Percentiles rank a stretch among this genome's conserved stretches.
These are phyloP conservation scores for Candida tetrigidarum DNA, from an alignment of 1,139 yeast genomes.

Conservation along the genomic window DNA sequence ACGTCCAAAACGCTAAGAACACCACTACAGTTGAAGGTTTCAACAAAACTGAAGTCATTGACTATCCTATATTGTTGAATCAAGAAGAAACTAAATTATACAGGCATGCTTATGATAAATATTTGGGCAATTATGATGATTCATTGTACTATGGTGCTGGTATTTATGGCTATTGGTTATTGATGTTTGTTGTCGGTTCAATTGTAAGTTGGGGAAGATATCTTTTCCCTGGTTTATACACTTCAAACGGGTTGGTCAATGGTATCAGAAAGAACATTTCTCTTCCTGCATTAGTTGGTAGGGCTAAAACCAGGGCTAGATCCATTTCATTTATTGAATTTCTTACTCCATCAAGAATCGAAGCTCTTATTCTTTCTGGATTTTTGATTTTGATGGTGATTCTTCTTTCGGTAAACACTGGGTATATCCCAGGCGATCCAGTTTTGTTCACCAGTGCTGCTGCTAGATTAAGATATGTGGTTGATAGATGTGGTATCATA, in stretches of 20 bases:
- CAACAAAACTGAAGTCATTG: constrained; percentile 6
- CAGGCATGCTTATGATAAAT: constrained; percentile 9
- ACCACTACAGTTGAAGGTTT: constrained; percentile 6
- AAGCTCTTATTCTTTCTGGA: constrained; percentile 25
- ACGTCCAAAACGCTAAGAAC: constrained; percentile 21
- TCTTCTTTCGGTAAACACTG: constrained; percentile 29
- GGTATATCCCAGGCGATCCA: constrained; percentile 28
- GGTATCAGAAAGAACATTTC: constrained; percentile 30
- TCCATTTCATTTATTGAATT: constrained; percentile 20
- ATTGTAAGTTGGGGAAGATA: constrained; percentile 43
- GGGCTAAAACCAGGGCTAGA: constrained; percentile 22
- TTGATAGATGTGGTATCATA: constrained; percentile 38
- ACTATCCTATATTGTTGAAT: constrained; percentile 6
- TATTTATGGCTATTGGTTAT: constrained; percentile 51
- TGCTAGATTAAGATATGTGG: constrained; percentile 31
- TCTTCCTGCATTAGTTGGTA: constrained; percentile 31
- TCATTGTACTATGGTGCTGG: constrained; percentile 54
- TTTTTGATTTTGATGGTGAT: constrained; percentile 51
- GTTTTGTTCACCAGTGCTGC: constrained; percentile 20
- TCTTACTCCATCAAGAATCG: constrained; percentile 31
- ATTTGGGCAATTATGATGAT: constrained; percentile 35
- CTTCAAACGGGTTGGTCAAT: constrained; percentile 27
- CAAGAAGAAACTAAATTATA: constrained; percentile 4
- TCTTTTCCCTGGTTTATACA: constrained; percentile 28
- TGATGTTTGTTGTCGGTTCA: constrained; percentile 45